phyloP scores from a whole-genome alignment of 495 filamentous ascomycete species.

The Penicillium daleae region DNA sequence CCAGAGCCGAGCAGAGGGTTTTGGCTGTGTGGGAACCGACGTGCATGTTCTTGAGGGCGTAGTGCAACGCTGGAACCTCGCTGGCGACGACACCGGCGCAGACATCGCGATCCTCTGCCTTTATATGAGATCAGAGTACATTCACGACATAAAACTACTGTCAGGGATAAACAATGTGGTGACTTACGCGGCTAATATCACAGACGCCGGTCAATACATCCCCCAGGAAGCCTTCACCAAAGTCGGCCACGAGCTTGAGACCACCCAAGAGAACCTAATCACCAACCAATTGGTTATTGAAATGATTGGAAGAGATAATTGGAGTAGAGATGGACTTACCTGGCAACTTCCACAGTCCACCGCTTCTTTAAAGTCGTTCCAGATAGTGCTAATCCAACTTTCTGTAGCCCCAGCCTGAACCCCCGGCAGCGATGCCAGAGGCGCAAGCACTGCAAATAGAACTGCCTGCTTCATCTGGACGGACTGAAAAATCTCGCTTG shows the following conservation, averaged over 20 bases:
- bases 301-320: background rate
- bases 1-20: slow-evolving; percentile 51
- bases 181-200: slow-evolving; percentile 43
- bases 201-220: slow-evolving; percentile 49
- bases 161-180: background rate
- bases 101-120: slow-evolving; percentile 53
- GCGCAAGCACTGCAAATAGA: slow-evolving; percentile 9
- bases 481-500: too few species aligned
- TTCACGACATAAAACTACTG: background rate
- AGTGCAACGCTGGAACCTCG: slow-evolving; percentile 54
- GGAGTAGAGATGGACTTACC: background rate
- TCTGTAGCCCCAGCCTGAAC: slow-evolving; percentile 18
- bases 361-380: slow-evolving; percentile 30
- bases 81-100: slow-evolving; percentile 50
- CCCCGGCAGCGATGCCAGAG: slow-evolving; percentile 4
- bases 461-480: slow-evolving; percentile 15
- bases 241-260: slow-evolving; percentile 47
- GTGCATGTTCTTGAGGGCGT: slow-evolving; percentile 47
- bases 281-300: background rate
- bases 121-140: background rate
- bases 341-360: slow-evolving; percentile 29
- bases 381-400: slow-evolving; percentile 19
- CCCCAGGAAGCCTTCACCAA: slow-evolving; percentile 48
- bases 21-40: slow-evolving; percentile 52
- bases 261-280: slow-evolving; percentile 45